Base-by-base conservation (phyloP, 257 asterid genomes). In the Petunia axillaris region DNA sequence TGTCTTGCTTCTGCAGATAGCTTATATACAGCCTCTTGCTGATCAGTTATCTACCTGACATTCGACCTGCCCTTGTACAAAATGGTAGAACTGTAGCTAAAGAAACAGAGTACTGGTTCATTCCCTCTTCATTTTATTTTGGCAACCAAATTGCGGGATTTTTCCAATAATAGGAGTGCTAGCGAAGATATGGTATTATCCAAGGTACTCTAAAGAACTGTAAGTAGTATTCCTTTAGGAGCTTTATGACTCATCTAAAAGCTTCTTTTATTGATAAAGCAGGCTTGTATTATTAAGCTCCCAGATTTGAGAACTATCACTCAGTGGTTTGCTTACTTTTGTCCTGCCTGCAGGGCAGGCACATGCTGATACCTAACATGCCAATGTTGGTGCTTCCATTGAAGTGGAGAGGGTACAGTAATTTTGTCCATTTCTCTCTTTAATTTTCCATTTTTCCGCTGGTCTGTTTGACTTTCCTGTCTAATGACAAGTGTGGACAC, bases 311-410 rank as follows among this genome's bases (percentile, higher is more conserved):
- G 77, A 71, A 50, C 62, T 50, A 71, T 50, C 11, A 60, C 62
- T 50, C 14, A 50, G 44, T 71, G 35, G 25, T 71, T 71, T 48
- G 77, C 6, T 50, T 76, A 81, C 79, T 53, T 60, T 59, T 65
- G 46, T 76, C 58, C 62, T 79, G 67, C 80, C 77, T 58, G 44
- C 97, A 95, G 97, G 99, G 97, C 79, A 88, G 97, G 85, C 97
- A 95, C 93, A 91, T 90, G 98, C 94, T 95, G 83, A 89, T 95
- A 84, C 99, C 99, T 81, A 93, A 95, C 82, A 93, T 95, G 99
- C 99, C 99, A 64, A 95, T 95, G 99, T 83, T 95, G 86, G 92
- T 95, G 83, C 97, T 89, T 84, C 98, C 99, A 79, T 87, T 91
- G 87, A 93, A 91, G 89, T 93, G 98, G 99, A 89, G 89, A 84